These are phyloP conservation scores for Patellifolia procumbens DNA, from an alignment of 179 eudicot species.

Conservation along the genomic window DNA sequence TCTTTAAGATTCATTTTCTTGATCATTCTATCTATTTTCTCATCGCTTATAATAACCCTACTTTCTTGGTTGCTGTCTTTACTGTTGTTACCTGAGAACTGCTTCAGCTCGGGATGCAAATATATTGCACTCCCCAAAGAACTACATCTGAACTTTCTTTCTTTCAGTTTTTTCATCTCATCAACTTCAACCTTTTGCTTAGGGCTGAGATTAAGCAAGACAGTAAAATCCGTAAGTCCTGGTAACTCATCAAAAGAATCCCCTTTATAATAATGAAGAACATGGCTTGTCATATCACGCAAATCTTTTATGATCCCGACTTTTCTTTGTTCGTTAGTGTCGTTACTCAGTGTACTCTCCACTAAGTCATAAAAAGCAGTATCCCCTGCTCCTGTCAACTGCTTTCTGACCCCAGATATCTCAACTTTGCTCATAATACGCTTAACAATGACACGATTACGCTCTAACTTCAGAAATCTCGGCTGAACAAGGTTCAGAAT, in stretches of 20 bases:
- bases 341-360: slow-evolving; percentile 50
- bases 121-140: slow-evolving; percentile 49
- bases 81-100: slow-evolving; percentile 33
- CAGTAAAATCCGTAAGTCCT: slow-evolving; percentile 66
- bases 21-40: slow-evolving; percentile 41
- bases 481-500: slow-evolving; percentile 79
- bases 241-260: slow-evolving; percentile 77
- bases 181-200: slow-evolving; percentile 48
- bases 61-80: slow-evolving; percentile 20
- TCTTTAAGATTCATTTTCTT: slow-evolving; percentile 45
- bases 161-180: slow-evolving; percentile 38
- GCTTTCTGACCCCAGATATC: slow-evolving; percentile 33
- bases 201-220: slow-evolving; percentile 52
- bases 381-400: slow-evolving; percentile 35
- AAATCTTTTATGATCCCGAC: slow-evolving; percentile 50
- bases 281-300: slow-evolving; percentile 74
- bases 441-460: slow-evolving; percentile 37
- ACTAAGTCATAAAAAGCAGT: slow-evolving; percentile 51
- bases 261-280: slow-evolving; percentile 76
- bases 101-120: slow-evolving; percentile 53
- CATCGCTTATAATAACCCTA: slow-evolving; percentile 19
- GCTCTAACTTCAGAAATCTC: slow-evolving; percentile 57
- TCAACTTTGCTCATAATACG: slow-evolving; percentile 53
- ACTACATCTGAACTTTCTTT: slow-evolving; percentile 48
- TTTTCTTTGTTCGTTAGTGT: slow-evolving; percentile 44